These are phyloP conservation scores for Coemansia javaensis DNA, from an alignment of 192 early-diverging fungal species.

Conservation along the genomic window DNA sequence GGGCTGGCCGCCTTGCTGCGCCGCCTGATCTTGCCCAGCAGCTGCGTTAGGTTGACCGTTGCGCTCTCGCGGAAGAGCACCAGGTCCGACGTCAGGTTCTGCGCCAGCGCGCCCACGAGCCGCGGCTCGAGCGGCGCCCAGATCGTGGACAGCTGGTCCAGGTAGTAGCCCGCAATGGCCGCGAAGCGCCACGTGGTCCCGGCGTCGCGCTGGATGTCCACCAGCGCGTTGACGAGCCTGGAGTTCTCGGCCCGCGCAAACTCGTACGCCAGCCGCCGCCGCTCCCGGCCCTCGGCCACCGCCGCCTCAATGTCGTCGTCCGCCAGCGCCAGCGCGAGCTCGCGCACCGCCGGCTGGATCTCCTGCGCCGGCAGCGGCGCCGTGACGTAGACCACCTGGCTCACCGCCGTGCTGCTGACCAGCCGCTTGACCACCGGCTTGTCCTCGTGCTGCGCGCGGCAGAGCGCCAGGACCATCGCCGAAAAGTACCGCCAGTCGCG, in stretches of 20 bases:
- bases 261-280: conserved; percentile 4
- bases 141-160: conserved; percentile 66
- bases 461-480: conserved; percentile 32
- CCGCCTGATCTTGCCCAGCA: conserved; percentile 69
- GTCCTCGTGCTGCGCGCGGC: conserved; percentile 49
- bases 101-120: conserved; percentile 55
- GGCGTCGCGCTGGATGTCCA: conserved; percentile 56
- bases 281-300: conserved; percentile 1
- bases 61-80: conserved; percentile 66
- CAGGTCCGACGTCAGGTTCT: conserved; percentile 66
- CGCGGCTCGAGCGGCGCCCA: conserved; percentile 55
- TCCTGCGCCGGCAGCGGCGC: conserved; percentile 16
- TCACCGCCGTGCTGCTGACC: conserved; percentile 30
- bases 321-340: conserved; percentile 5
- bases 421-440: conserved; percentile 46
- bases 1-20: conserved; percentile 34
- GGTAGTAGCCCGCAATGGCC: conserved; percentile 71
- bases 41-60: conserved; percentile 54
- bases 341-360: neutral
- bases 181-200: conserved; percentile 79
- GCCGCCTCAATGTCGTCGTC: neutral
- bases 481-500: conserved; percentile 40
- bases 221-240: conserved; percentile 44
- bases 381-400: conserved; percentile 21
- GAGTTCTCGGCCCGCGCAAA: conserved; percentile 20